Evolutionary conservation across 352 stramenopile species (phyloP).

Genomic region (Pythium phragmiticola): DNA sequence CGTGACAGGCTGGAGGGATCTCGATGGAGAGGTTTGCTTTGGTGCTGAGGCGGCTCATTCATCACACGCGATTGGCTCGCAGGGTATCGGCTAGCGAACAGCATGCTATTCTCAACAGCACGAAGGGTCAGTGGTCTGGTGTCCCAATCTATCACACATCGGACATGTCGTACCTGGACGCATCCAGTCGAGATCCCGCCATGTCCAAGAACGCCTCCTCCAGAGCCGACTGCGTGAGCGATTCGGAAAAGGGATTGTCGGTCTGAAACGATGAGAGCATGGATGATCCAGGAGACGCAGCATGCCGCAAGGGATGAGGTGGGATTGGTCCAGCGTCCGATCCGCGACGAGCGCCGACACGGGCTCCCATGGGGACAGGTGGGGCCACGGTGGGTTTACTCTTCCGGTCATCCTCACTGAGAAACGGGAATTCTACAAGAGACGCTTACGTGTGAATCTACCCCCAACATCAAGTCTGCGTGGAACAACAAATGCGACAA

Average conservation of each 20-base stretch:
- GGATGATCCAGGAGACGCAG: constrained; percentile 54
- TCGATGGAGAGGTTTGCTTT: constrained; percentile 1
- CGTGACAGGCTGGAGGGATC: constrained; percentile 14
- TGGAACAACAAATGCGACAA: no score
- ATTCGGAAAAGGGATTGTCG: constrained; percentile 59
- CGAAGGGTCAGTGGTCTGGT: background rate
- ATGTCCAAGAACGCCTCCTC: constrained; percentile 87
- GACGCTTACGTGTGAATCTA: no score
- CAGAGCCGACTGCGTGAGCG: constrained; percentile 76
- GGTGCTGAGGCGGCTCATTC: background rate
- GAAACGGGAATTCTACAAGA: constrained; percentile 55
- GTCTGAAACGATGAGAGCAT: constrained; percentile 58
- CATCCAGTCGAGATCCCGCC: constrained; percentile 71
- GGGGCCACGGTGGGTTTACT: background rate
- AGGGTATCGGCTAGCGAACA: constrained; percentile 59
- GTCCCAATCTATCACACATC: no score
- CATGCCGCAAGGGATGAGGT: constrained; percentile 12
- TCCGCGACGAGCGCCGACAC: background rate
- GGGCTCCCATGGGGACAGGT: constrained; percentile 1
- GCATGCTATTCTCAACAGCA: constrained; percentile 32
- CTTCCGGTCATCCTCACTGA: constrained; percentile 57
- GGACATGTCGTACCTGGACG: constrained; percentile 43
- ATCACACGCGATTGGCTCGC: constrained; percentile 31
- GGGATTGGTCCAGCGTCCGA: background rate
- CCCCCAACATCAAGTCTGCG: no score